Evolutionary conservation across 1,284 basidiomycete species (phyloP), one percentile per base, ranked within the genome.

Genomic region (Cystobasidiaceae sp.): DNA sequence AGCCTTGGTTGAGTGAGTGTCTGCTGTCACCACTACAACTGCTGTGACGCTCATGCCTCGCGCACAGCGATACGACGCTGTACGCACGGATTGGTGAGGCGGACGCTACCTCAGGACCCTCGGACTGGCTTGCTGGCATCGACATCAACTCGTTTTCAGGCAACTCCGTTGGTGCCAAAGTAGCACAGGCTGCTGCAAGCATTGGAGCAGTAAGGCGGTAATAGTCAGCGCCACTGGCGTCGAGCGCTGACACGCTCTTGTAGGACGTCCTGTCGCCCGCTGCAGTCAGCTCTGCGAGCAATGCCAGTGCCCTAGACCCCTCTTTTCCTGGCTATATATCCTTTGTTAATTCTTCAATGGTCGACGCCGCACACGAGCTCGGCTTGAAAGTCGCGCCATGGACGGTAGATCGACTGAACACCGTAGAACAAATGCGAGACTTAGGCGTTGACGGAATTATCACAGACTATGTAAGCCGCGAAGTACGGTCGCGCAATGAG

Each of bases 381-480:
- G 85, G 84, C 1, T 74, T 89, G 72, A 69, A 37, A 13, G 84
- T 90, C 54, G 83, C 84, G 69, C 85, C 86, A 4, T 90, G 85
- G 83, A 89, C 87, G 17, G 85, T 87, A 69, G 72, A 87, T 71
- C 77, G 80, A 21, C 76, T 87, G 64, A 84, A 83, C 69, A 78
- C 84, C 30, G 81, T 82, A 4, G 83, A 85, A 21, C 80, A 85
- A 68, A 73, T 90, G 46, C 67, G 85, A 48, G 78, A 79, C 8
- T 81, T 81, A 78, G 82, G 82, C 17, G 84, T 84, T 0, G 87
- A 89, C 74, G 88, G 87, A 0, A 82, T 88, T 54, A 87, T 88
- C 69, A 83, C 85, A 0, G 86, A 88, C 70, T 86, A 68, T 48
- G 58, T 60, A 25, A 41, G 58, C 27, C n/a, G n/a, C 2, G 21